Percentiles rank a stretch among this genome's conserved stretches.
Evolutionary conservation across 139 green algal species (phyloP).

Genomic region (Eudorina sp.): DNA sequence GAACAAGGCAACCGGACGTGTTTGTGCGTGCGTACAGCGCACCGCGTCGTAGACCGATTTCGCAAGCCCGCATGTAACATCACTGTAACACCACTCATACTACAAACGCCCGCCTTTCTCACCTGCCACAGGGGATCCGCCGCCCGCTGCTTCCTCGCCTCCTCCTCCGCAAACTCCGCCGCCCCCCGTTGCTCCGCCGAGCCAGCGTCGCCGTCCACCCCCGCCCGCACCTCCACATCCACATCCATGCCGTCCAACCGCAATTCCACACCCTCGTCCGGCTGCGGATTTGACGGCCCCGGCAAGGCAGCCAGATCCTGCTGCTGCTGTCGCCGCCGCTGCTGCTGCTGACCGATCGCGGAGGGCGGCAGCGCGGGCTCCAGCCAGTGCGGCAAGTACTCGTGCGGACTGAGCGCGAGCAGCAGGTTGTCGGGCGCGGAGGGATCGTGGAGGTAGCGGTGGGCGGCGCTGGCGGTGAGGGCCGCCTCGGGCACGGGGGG

Average conservation of each 20-base stretch:
- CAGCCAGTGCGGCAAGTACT: slow-evolving; percentile 1
- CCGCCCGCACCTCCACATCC: not conserved
- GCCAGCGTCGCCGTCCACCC: not conserved
- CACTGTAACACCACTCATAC: no score
- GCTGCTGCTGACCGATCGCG: not conserved
- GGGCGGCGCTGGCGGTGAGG: not conserved
- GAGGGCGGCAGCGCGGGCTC: no score
- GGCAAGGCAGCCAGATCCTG: not conserved
- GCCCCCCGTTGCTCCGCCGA: not conserved
- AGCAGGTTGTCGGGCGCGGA: not conserved
- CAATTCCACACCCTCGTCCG: no score
- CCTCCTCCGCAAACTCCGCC: not conserved
- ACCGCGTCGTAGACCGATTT: no score
- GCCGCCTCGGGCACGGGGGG: not conserved
- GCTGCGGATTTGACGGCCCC: no score
- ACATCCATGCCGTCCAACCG: no score
- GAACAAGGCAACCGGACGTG: no score
- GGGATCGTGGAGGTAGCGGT: not conserved
- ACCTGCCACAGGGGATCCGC: slow-evolving; percentile 3
- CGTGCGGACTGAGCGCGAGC: not conserved
- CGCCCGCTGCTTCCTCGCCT: not conserved
- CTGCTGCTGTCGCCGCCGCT: not conserved
- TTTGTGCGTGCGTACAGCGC: no score
- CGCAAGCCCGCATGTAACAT: no score
- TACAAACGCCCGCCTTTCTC: no score